Conservation (phyloP, 345 rosid species). For the Reutealis trisperma region DNA sequence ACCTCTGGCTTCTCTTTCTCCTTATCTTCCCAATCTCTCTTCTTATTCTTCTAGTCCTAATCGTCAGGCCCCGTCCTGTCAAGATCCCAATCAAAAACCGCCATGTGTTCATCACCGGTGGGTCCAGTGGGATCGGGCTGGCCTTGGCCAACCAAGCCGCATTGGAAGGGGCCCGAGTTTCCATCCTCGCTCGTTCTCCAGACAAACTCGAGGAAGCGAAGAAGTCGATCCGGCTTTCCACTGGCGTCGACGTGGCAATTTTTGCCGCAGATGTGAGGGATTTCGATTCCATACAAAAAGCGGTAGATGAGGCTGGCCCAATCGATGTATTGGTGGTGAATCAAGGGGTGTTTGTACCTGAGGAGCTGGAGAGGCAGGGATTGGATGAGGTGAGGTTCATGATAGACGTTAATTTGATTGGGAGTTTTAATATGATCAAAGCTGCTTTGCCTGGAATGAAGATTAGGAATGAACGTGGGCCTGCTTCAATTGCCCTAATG, state of each 20-base stretch:
- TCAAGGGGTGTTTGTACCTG: conserved; percentile 67
- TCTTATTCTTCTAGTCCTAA: conserved; percentile 43
- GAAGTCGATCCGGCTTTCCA: conserved; percentile 53
- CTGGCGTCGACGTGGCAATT: conserved; percentile 68
- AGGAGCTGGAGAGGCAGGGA: conserved; percentile 61
- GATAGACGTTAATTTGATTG: conserved; percentile 78
- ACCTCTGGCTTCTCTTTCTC: conserved; percentile 38
- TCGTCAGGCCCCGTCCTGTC: conserved; percentile 61
- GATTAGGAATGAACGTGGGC: conserved; percentile 45
- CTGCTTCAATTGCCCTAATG: conserved; percentile 67
- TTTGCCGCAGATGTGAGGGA: conserved; percentile 80
- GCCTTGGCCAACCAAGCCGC: conserved; percentile 82
- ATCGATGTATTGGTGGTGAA: conserved; percentile 80
- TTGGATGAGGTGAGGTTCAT: conserved; percentile 72
- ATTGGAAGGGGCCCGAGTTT: conserved; percentile 66
- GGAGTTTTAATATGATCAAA: conserved; percentile 77
- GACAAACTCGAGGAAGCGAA: conserved; percentile 69
- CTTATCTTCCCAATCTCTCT: conserved; percentile 45
- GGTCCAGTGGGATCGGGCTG: conserved; percentile 87
- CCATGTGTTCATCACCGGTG: conserved; percentile 87
- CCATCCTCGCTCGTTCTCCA: conserved; percentile 66
- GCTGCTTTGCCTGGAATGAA: conserved; percentile 85
- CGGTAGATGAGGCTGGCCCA: conserved; percentile 56
- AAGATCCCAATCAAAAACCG: conserved; percentile 65
- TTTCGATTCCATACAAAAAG: conserved; percentile 52